phyloP scores from a whole-genome alignment of 1,284 basidiomycete genomes.

The Termitomyces sp. region DNA sequence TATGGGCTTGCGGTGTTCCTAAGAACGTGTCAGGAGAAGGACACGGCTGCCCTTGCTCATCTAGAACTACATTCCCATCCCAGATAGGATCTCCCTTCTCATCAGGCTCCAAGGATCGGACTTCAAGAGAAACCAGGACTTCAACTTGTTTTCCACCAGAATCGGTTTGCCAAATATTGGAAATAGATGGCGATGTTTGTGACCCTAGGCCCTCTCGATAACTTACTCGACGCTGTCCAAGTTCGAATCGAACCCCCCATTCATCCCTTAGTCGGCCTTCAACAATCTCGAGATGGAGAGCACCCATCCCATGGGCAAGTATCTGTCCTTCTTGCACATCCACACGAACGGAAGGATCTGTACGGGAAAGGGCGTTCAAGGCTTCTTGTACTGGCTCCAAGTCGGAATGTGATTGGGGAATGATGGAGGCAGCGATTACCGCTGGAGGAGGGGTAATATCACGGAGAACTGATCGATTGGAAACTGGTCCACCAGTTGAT shows the following conservation, averaged over 20 bases:
- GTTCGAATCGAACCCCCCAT: slow-evolving; percentile 74
- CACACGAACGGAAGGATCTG: slow-evolving; percentile 79
- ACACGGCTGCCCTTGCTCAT: slow-evolving; percentile 44
- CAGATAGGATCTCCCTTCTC: slow-evolving; percentile 64
- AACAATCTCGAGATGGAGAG: slow-evolving; percentile 84
- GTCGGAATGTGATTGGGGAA: slow-evolving; percentile 80
- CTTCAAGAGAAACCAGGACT: slow-evolving; percentile 45
- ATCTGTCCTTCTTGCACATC: slow-evolving; percentile 80
- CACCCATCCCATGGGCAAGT: slow-evolving; percentile 79
- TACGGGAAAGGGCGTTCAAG: slow-evolving; percentile 70
- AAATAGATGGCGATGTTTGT: slow-evolving; percentile 19
- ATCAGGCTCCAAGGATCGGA: slow-evolving; percentile 47
- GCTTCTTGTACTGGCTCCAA: slow-evolving; percentile 73
- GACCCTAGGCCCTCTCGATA: slow-evolving; percentile 69
- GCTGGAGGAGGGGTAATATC: slow-evolving; percentile 72
- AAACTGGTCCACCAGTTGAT: slow-evolving; percentile 34
- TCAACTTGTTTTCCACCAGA: slow-evolving; percentile 45
- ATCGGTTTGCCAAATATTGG: slow-evolving; percentile 56
- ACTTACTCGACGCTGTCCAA: slow-evolving; percentile 74
- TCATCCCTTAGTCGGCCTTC: slow-evolving; percentile 76
- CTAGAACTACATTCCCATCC: slow-evolving; percentile 70
- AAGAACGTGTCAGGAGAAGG: slow-evolving; percentile 45
- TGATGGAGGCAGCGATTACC: slow-evolving; percentile 74
- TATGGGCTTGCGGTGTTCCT: slow-evolving; percentile 40
- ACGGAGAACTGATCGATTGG: slow-evolving; percentile 41